Conservation (phyloP, 495 filamentous ascomycete genomes). For the Chaetomium fimeti region DNA sequence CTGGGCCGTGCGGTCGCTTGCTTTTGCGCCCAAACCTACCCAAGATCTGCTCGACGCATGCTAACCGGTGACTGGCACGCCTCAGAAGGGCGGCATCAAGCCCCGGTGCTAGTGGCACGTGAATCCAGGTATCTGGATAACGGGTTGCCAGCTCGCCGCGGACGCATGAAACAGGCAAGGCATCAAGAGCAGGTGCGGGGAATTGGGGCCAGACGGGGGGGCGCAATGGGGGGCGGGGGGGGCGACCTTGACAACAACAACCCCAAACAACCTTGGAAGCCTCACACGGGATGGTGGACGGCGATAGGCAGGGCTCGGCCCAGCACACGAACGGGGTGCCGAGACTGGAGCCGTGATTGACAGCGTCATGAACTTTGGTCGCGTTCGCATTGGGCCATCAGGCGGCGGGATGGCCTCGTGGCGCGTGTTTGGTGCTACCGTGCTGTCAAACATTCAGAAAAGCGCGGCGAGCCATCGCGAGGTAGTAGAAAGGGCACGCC, state of each 20-base stretch:
- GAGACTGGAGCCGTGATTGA: slow-evolving; percentile 12
- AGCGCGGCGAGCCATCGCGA: not conserved
- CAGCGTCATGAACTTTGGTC: not conserved
- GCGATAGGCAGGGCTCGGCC: slow-evolving; percentile 11
- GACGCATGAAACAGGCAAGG: slow-evolving; percentile 16
- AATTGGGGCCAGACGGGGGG: slow-evolving; percentile 1
- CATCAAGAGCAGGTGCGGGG: slow-evolving; percentile 12
- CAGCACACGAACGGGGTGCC: slow-evolving; percentile 16
- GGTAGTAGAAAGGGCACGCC: not conserved
- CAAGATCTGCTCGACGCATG: slow-evolving; percentile 22
- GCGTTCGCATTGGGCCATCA: slow-evolving; percentile 7
- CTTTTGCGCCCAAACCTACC: slow-evolving; percentile 30
- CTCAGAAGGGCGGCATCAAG: not conserved
- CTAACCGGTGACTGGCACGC: slow-evolving; percentile 19
- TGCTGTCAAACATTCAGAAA: slow-evolving; percentile 1
- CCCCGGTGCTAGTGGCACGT: slow-evolving; percentile 12
- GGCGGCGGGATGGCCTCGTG: slow-evolving; percentile 6
- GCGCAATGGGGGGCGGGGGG: not conserved
- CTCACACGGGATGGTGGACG: slow-evolving; percentile 12
- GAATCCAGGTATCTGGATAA: slow-evolving; percentile 25
- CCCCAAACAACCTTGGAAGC: not conserved
- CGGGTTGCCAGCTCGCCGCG: slow-evolving; percentile 11
- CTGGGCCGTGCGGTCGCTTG: slow-evolving; percentile 21
- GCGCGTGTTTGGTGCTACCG: slow-evolving; percentile 11
- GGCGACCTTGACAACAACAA: not conserved